Base-by-base conservation (phyloP, 768 basidiomycete genomes). In the Artomyces pyxidatus region DNA sequence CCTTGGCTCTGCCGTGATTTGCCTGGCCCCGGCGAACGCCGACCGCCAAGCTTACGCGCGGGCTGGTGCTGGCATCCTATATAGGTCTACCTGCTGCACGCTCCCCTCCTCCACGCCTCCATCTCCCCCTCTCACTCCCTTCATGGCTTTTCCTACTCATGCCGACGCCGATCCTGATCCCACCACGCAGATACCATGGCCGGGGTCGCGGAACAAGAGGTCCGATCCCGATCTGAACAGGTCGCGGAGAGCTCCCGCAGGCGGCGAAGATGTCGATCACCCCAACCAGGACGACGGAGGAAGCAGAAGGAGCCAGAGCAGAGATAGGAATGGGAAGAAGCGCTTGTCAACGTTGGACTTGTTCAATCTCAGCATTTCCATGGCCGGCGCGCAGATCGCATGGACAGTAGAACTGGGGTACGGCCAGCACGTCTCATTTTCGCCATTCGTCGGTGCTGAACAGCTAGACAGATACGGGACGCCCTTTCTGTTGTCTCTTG, bases 341-440 rank as follows among this genome's bases (percentile, higher is more conserved):
- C 64, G 65, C 42, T 62, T 63, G 53, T 62, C 68, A 26, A 67
- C 66, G 0, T 54, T 62, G 40, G 66, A 70, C 30, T 77, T 92
- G 49, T 75, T 90, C 59, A 86, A 86, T 2, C 71, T 92, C 58
- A 88, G 84, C 51, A 78, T 96, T 52, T 89, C 92, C 7, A 94
- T 98, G 88, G 91, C 82, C 38, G 95, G 95, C 14, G 89, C 88
- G 6, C 89, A 96, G 68, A 83, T 97, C 22, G 86, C 90, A 1
- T 97, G 94, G 94, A 95, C 92, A 1, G 86, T 96, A 3, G 92
- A 95, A 62, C 78, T 94, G 22, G 91, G 90, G 91, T 93, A 60
- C 5, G 32, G 14, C 32, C 16, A 22, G 38, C 17, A 17, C 32
- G 29, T 39, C 22, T 26, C 40, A 21, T 40, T 37, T 22, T 26